phyloP scores from a whole-genome alignment of 2,329 filamentous ascomycete species.

The Neopestalotiopsis sp. region DNA sequence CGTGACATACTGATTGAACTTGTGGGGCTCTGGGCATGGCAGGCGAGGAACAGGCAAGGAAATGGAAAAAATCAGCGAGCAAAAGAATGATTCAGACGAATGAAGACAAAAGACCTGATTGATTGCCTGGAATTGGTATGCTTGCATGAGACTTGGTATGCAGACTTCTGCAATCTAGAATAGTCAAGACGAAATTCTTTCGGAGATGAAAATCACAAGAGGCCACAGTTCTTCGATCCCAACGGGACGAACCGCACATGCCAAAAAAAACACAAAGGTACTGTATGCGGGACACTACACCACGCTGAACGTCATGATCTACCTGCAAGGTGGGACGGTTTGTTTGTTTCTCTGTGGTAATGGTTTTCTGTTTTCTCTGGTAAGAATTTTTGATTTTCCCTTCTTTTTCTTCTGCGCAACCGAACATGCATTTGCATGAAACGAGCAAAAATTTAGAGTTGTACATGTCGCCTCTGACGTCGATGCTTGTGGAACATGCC shows the following conservation, averaged over 20 bases:
- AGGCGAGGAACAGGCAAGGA: not conserved
- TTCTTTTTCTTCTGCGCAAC: not conserved
- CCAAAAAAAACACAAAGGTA: constrained; percentile 1
- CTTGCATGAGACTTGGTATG: not conserved
- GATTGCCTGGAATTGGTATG: not conserved
- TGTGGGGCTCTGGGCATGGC: not conserved
- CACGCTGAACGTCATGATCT: not conserved
- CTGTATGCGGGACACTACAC: not conserved
- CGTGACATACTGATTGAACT: too few relatives aligned
- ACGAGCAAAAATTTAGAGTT: not conserved
- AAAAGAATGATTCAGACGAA: not conserved
- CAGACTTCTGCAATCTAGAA: not conserved
- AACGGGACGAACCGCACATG: not conserved
- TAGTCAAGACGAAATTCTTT: not conserved
- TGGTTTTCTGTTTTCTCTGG: not conserved
- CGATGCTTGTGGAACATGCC: not conserved
- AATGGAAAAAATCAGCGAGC: not conserved
- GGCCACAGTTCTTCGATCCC: not conserved
- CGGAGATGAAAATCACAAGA: not conserved
- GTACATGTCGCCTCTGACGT: not conserved
- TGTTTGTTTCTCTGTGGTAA: not conserved
- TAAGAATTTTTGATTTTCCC: not conserved
- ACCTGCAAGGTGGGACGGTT: not conserved
- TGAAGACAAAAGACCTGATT: not conserved
- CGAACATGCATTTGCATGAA: not conserved